These are phyloP conservation scores for Podospora conica DNA, from an alignment of 495 filamentous ascomycete species.

Conservation along the genomic window DNA sequence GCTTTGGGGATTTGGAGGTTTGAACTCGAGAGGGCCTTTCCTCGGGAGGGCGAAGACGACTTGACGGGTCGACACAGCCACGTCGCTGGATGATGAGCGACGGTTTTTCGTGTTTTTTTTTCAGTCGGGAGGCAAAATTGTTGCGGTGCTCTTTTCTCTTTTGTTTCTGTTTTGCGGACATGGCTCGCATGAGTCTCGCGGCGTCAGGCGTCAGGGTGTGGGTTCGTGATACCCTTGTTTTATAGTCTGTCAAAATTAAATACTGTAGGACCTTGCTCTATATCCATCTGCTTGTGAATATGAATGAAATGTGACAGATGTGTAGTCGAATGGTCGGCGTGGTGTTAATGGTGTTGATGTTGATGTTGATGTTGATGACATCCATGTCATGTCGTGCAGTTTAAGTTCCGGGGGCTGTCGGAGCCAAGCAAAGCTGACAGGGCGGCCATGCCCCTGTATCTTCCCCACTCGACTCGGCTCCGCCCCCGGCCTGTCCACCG, in stretches of 20 bases:
- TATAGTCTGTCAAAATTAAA: not conserved
- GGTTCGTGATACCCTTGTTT: not conserved
- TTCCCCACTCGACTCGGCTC: constrained; percentile 13
- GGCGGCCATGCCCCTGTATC: not conserved
- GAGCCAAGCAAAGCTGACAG: constrained; percentile 13
- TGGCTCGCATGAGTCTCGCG: no score
- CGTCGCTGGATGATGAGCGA: not conserved
- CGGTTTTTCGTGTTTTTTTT: not conserved
- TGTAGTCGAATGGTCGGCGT: not conserved
- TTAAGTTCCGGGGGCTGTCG: constrained; percentile 21
- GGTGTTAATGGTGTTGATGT: not conserved
- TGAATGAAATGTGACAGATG: no score
- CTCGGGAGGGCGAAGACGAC: not conserved
- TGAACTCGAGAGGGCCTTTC: not conserved
- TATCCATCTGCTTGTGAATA: not conserved
- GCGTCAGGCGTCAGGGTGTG: not conserved
- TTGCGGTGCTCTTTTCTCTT: not conserved
- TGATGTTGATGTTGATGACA: not conserved
- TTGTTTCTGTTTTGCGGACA: not conserved
- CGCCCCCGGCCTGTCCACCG: not conserved
- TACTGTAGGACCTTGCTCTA: not conserved
- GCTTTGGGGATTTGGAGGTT: not conserved
- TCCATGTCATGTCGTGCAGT: not conserved
- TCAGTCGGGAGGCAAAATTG: not conserved
- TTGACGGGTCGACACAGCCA: not conserved